Percentiles rank a stretch among this genome's conserved stretches.
Conservation (phyloP, 2,329 filamentous ascomycete genomes). For the Emmonsiellopsis sp. region DNA sequence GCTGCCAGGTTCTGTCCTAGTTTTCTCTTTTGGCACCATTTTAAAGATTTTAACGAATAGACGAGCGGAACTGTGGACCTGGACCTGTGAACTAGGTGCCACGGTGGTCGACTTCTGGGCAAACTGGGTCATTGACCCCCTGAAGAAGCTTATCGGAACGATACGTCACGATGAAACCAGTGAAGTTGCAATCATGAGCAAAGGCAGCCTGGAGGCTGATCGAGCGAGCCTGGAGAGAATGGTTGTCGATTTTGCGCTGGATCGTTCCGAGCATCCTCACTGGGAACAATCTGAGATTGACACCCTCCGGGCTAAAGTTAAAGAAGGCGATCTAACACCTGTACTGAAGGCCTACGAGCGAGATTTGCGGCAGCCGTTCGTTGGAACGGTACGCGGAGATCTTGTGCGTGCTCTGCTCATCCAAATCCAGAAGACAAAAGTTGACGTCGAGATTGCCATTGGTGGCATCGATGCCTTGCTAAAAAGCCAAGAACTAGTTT, state of each 20-base stretch:
- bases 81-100: slow-evolving; percentile 67
- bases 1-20: slow-evolving; percentile 61
- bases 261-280: slow-evolving; percentile 52
- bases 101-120: slow-evolving; percentile 85
- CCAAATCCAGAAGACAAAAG: slow-evolving; percentile 97
- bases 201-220: slow-evolving; percentile 81
- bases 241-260: slow-evolving; percentile 90
- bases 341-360: slow-evolving; percentile 86
- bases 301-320: slow-evolving; percentile 67
- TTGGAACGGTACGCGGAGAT: slow-evolving; percentile 75
- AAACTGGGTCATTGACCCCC: slow-evolving; percentile 90
- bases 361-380: slow-evolving; percentile 71
- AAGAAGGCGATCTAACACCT: slow-evolving; percentile 85
- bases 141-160: slow-evolving; percentile 73
- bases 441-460: slow-evolving; percentile 93
- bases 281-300: slow-evolving; percentile 61
- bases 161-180: slow-evolving; percentile 88
- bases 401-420: slow-evolving; percentile 84
- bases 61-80: slow-evolving; percentile 65
- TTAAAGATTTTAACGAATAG: slow-evolving; percentile 66
- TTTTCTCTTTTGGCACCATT: slow-evolving; percentile 81
- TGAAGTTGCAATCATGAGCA: slow-evolving; percentile 94
- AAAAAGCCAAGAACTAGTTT: slow-evolving; percentile 93
- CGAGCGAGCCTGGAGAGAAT: slow-evolving; percentile 88
- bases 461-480: slow-evolving; percentile 89